A percentile compares a stretch with the other conserved stretches of the same genome.
phyloP scores from a whole-genome alignment of 2,329 filamentous ascomycete species.

The Ophiosphaerella herpotricha region DNA sequence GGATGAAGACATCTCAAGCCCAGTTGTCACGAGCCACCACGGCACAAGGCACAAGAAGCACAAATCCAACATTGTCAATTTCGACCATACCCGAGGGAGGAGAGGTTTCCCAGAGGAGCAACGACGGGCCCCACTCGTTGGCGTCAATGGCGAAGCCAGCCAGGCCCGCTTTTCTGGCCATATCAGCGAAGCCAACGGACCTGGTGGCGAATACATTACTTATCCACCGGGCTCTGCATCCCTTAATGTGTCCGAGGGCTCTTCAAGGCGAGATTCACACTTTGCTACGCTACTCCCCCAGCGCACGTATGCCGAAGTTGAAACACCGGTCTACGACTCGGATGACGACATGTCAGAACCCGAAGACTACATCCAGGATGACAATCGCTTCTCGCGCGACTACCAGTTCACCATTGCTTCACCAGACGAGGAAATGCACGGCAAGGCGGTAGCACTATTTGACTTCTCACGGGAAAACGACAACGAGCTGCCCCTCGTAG shows the following conservation, averaged over 20 bases:
- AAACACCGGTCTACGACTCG: constrained; percentile 46
- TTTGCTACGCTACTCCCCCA: constrained; percentile 55
- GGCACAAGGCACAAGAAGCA: constrained; percentile 79
- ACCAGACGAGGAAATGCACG: constrained; percentile 96
- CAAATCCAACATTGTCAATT: constrained; percentile 55
- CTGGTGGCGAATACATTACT: constrained; percentile 79
- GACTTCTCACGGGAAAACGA: constrained; percentile 95
- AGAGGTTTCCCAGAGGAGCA: constrained; percentile 38
- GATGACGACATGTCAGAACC: constrained; percentile 56
- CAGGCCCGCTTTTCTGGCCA: constrained; percentile 77
- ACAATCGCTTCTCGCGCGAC: constrained; percentile 83
- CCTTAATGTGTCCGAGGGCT: constrained; percentile 35
- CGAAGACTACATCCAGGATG: constrained; percentile 60
- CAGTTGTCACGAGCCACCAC: constrained; percentile 71
- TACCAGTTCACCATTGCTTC: constrained; percentile 95
- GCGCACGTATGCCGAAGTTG: constrained; percentile 48
- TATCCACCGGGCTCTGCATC: constrained; percentile 64
- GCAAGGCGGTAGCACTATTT: constrained; percentile 92
- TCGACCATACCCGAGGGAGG: constrained; percentile 45
- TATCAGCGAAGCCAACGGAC: constrained; percentile 71
- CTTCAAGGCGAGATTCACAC: constrained; percentile 57
- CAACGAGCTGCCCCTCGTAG: constrained; percentile 88
- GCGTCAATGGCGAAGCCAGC: constrained; percentile 68
- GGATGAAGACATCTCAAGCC: constrained; percentile 92
- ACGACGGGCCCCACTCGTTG: constrained; percentile 51